Evolutionary conservation across 225 moss, liverwort and hornwort genomes (phyloP).

Genomic region (Bryum argenteum): DNA sequence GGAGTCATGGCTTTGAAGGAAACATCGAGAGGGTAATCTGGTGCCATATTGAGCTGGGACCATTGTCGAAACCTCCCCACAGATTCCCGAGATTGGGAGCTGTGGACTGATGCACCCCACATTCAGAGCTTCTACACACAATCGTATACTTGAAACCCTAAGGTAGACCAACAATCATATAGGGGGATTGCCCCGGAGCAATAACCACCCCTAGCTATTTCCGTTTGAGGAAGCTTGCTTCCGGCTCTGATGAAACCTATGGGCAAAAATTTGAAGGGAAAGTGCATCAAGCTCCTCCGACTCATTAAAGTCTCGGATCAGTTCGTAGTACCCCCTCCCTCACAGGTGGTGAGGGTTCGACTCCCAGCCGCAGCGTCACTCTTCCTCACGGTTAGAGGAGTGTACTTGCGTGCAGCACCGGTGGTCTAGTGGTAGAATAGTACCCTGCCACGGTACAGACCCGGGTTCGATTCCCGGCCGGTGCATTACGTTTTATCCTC

Average conservation of each 20-base stretch:
- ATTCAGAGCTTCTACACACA: background rate
- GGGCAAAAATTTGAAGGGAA: too few species aligned
- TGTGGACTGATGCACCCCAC: constrained; percentile 49
- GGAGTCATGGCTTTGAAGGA: constrained; percentile 48
- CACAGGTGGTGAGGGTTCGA: constrained; percentile 92
- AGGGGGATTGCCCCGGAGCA: too few species aligned
- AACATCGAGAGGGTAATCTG: constrained; percentile 55
- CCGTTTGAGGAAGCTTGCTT: too few species aligned
- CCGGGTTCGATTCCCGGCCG: constrained; percentile 17
- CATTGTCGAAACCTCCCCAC: constrained; percentile 46
- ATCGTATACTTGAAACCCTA: too few species aligned
- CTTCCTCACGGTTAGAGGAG: too few species aligned
- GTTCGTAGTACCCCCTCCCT: constrained; percentile 86
- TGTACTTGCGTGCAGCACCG: too few species aligned
- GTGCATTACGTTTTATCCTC: fast-evolving
- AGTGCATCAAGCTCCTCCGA: background rate
- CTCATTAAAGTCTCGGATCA: fast-evolving
- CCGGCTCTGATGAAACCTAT: too few species aligned
- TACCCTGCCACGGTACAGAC: too few species aligned
- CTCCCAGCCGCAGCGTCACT: constrained; percentile 71
- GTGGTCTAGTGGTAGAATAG: constrained; percentile 19
- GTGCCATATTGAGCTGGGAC: constrained; percentile 41
- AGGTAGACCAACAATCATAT: too few species aligned
- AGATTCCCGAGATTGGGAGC: constrained; percentile 26
- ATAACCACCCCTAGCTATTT: too few species aligned